phyloP scores from a whole-genome alignment of 1,139 yeast genomes.

The Taiozyma sp. region DNA sequence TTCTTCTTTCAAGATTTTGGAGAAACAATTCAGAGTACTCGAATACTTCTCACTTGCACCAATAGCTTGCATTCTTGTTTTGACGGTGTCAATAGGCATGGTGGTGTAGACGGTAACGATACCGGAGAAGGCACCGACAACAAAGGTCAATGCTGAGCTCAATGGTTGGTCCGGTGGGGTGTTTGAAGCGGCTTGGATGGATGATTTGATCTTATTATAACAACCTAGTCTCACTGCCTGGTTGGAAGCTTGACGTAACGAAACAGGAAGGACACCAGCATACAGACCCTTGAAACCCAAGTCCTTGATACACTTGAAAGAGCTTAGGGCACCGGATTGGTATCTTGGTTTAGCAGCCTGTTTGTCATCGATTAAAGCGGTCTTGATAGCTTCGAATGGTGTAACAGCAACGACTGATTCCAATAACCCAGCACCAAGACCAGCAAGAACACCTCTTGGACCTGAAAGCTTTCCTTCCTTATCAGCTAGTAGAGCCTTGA shows the following conservation, averaged over 20 bases:
- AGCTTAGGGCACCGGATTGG: slow-evolving; percentile 32
- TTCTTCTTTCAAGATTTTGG: slow-evolving; percentile 74
- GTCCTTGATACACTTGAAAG: slow-evolving; percentile 61
- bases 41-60: slow-evolving; percentile 68
- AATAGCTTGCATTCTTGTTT: slow-evolving; percentile 95
- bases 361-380: slow-evolving; percentile 91
- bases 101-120: slow-evolving; percentile 90
- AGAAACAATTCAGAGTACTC: slow-evolving; percentile 79
- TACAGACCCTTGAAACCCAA: slow-evolving; percentile 81
- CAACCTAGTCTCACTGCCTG: slow-evolving; percentile 93
- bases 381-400: slow-evolving; percentile 94
- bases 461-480: slow-evolving; percentile 84
- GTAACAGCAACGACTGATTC: slow-evolving; percentile 94
- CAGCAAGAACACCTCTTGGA: slow-evolving; percentile 89
- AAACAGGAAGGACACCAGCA: slow-evolving; percentile 87
- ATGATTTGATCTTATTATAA: slow-evolving; percentile 79
- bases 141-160: slow-evolving; percentile 73
- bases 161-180: slow-evolving; percentile 69
- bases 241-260: slow-evolving; percentile 92
- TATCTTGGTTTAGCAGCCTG: slow-evolving; percentile 73
- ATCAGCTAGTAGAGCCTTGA: slow-evolving; percentile 72
- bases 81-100: slow-evolving; percentile 97
- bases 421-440: slow-evolving; percentile 90
- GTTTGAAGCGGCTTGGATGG: slow-evolving; percentile 67
- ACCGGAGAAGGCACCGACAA: slow-evolving; percentile 92